A percentile compares a stretch with the other conserved stretches of the same genome.
Evolutionary conservation across 2,329 filamentous ascomycete species (phyloP).

Genomic region (Epichloe uncinata): DNA sequence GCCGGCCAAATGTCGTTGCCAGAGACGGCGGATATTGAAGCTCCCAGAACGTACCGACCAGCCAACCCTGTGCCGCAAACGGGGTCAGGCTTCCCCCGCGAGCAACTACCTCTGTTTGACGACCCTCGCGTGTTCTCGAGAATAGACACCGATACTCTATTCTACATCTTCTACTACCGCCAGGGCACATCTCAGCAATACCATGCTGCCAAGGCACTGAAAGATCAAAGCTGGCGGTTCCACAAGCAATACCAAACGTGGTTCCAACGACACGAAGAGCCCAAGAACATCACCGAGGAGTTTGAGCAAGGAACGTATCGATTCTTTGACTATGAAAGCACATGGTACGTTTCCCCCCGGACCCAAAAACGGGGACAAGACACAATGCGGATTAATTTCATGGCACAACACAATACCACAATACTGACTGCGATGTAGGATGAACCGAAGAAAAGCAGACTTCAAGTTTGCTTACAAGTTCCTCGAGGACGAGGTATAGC

Average conservation of each 20-base stretch:
- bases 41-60: constrained; percentile 72
- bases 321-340: constrained; percentile 99
- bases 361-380: not conserved
- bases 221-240: constrained; percentile 97
- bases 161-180: constrained; percentile 98
- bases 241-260: constrained; percentile 99
- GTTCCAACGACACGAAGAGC: constrained; percentile 97
- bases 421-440: constrained; percentile 45
- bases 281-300: constrained; percentile 96
- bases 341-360: constrained; percentile 55
- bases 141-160: constrained; percentile 90
- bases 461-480: constrained; percentile 99
- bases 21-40: constrained; percentile 65
- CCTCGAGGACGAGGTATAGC: constrained; percentile 75
- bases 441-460: constrained; percentile 95
- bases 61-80: constrained; percentile 63
- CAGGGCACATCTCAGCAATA: constrained; percentile 95
- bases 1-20: constrained; percentile 62
- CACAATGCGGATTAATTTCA: not conserved
- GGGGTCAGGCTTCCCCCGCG: constrained; percentile 77
- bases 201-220: constrained; percentile 88
- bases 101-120: constrained; percentile 83
- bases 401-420: not conserved
- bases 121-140: constrained; percentile 76
- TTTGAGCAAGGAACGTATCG: constrained; percentile 98